phyloP scores from a whole-genome alignment of 352 stramenopile species.

The Globisporangium lucens region DNA sequence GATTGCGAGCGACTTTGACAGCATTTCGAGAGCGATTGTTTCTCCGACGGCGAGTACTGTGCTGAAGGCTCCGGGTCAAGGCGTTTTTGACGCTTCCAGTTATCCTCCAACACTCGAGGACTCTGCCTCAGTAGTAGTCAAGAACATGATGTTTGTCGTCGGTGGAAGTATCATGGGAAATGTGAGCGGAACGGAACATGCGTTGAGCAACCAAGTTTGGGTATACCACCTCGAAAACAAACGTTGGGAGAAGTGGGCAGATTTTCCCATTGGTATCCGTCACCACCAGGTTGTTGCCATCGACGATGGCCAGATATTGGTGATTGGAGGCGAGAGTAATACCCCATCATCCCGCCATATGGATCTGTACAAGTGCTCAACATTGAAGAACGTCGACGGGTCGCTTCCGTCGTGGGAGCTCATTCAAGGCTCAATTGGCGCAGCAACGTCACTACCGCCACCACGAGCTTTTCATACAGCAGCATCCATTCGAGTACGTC shows the following conservation, averaged over 20 bases:
- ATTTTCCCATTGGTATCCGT: constrained; percentile 79
- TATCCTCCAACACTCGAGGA: constrained; percentile 43
- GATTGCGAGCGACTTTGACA: constrained; percentile 58
- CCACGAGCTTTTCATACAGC: constrained; percentile 70
- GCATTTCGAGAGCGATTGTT: constrained; percentile 53
- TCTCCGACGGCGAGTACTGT: constrained; percentile 37
- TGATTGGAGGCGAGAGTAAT: constrained; percentile 78
- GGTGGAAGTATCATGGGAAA: constrained; percentile 41
- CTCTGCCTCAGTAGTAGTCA: constrained; percentile 52
- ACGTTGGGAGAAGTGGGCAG: constrained; percentile 70
- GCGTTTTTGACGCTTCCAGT: constrained; percentile 5
- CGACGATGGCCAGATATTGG: constrained; percentile 70
- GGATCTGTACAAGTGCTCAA: constrained; percentile 82
- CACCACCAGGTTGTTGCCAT: constrained; percentile 76
- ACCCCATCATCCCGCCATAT: constrained; percentile 75
- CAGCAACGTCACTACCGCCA: constrained; percentile 57
- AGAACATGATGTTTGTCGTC: constrained; percentile 72
- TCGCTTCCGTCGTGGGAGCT: constrained; percentile 74
- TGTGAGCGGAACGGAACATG: constrained; percentile 1
- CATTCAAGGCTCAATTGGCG: constrained; percentile 61
- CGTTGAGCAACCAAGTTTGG: constrained; percentile 49
- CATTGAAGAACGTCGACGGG: constrained; percentile 48
- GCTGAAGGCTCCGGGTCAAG: constrained; percentile 24
- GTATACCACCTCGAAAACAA: constrained; percentile 48
- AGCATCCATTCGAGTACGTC: constrained; percentile 59